Evolutionary conservation across 352 stramenopile genomes (phyloP), one percentile per base, ranked within the genome.

Genomic region (Pythium rishiriense): DNA sequence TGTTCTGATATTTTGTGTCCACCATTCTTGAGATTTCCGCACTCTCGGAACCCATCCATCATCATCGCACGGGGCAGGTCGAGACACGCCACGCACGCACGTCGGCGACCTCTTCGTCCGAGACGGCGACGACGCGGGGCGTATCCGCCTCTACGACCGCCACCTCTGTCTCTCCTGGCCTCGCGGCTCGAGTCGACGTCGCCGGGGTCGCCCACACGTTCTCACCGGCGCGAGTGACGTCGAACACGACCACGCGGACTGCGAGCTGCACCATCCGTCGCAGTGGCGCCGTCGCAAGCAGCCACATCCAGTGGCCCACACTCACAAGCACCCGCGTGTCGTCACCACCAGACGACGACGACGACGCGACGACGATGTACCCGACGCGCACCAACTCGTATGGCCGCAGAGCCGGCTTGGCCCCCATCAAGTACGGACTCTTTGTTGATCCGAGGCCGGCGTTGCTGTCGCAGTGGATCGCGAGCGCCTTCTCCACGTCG

Each of bases 181-280:
- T n/a, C n/a, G n/a, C n/a, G n/a, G n/a, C n/a, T n/a, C n/a, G n/a
- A n/a, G n/a, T n/a, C n/a, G n/a, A n/a, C n/a, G n/a, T n/a, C n/a
- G n/a, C n/a, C n/a, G n/a, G n/a, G n/a, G n/a, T n/a, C n/a, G n/a
- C n/a, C n/a, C n/a, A n/a, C n/a, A n/a, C n/a, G n/a, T n/a, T n/a
- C n/a, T n/a, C n/a, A n/a, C n/a, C n/a, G n/a, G n/a, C n/a, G n/a
- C n/a, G n/a, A n/a, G n/a, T n/a, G n/a, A 39, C 33, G 33, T 39
- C 33, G 7, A 15, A n/a, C 33, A 60, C 25, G 6, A 50, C 37
- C 19, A 73, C 21, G 26, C 46, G 46, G 24, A 53, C 12, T 3
- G 21, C 46, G 24, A 53, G 22, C 46, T 19, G 19, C 48, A 29
- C 10, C 25, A 26, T 26, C 3, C 8, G 14, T 9, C 26, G 31